These are phyloP conservation scores for Lepiota venenata DNA, from an alignment of 768 basidiomycete genomes.

Conservation along the genomic window DNA sequence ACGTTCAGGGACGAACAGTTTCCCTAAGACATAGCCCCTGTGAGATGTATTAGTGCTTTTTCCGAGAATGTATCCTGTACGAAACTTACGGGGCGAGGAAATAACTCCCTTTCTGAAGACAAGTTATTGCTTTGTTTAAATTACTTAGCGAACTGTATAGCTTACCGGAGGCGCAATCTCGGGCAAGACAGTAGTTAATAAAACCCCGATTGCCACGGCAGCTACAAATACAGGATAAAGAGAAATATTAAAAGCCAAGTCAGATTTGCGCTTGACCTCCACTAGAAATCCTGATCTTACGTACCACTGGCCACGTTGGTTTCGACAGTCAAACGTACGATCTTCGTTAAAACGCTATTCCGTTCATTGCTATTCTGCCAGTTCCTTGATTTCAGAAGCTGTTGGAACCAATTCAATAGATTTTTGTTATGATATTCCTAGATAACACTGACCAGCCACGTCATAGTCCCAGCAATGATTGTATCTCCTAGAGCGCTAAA, in stretches of 20 bases:
- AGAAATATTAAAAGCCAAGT: background rate
- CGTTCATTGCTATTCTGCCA: background rate
- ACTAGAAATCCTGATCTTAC: background rate
- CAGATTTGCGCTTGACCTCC: background rate
- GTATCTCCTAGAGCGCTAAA: too few relatives aligned
- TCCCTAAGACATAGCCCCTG: constrained; percentile 2
- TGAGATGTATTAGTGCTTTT: background rate
- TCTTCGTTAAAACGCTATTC: background rate
- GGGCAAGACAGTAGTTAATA: background rate
- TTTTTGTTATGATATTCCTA: background rate
- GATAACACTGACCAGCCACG: too few relatives aligned
- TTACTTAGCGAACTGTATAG: background rate
- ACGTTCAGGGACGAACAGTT: background rate
- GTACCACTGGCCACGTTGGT: constrained; percentile 5
- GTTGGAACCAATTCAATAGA: background rate
- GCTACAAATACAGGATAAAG: background rate
- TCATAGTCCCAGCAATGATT: too few relatives aligned
- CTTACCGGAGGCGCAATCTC: constrained; percentile 4
- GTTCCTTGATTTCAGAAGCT: background rate
- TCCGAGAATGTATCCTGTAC: background rate
- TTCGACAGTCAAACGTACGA: constrained; percentile 5
- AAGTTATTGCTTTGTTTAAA: background rate
- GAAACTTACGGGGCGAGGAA: constrained; percentile 8
- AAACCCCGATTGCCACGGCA: background rate
- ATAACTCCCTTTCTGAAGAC: background rate